Percentiles rank a stretch among this genome's conserved stretches.
Evolutionary conservation across 805 yeast genomes (phyloP).

Genomic region (Saccharomycopsis sp.): DNA sequence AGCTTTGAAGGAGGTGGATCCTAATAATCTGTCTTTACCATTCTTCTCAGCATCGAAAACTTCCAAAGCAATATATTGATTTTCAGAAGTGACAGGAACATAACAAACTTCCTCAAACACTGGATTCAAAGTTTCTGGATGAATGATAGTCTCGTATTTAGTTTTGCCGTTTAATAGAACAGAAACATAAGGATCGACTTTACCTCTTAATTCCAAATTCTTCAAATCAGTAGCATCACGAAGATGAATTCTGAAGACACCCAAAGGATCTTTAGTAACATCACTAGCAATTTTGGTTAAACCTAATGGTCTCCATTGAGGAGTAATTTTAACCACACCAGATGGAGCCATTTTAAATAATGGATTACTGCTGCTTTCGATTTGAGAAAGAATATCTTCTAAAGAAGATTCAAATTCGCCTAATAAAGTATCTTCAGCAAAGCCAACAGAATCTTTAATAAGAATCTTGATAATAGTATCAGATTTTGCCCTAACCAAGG

Average conservation of each 20-base stretch:
- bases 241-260: conserved; percentile 51
- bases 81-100: conserved; percentile 49
- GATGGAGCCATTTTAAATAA: conserved; percentile 40
- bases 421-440: conserved; percentile 34
- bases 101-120: conserved; percentile 47
- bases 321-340: conserved; percentile 44
- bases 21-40: conserved; percentile 55
- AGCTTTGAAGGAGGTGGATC: conserved; percentile 42
- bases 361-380: conserved; percentile 36
- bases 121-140: conserved; percentile 46
- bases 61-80: conserved; percentile 47
- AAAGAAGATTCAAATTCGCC: conserved; percentile 43
- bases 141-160: conserved; percentile 43
- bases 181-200: conserved; percentile 65
- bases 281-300: conserved; percentile 39
- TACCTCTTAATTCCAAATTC: conserved; percentile 55
- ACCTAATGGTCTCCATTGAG: conserved; percentile 63
- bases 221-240: conserved; percentile 41
- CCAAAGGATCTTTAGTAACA: conserved; percentile 48
- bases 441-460: conserved; percentile 50
- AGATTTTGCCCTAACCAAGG: conserved; percentile 51
- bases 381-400: conserved; percentile 43
- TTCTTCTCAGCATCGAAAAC: conserved; percentile 58
- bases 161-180: conserved; percentile 48
- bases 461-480: conserved; percentile 43